Evolutionary conservation across 352 stramenopile genomes (phyloP).

Genomic region (Thalassiosira livingstoniorum): DNA sequence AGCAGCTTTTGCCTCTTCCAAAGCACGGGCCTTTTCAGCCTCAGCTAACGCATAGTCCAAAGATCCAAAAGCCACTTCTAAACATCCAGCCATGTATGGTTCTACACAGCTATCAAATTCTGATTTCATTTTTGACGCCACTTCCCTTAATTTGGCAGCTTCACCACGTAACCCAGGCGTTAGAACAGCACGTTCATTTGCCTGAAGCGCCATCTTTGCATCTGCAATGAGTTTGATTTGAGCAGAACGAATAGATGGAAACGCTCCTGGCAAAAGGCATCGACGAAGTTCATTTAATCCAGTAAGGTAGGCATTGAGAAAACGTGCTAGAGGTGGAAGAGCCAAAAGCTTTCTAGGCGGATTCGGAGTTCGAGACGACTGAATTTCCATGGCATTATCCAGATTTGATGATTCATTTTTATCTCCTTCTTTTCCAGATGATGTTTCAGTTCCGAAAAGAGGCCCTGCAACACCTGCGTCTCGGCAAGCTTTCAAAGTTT

Average conservation of each 20-base stretch:
- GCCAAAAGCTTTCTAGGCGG: constrained; percentile 79
- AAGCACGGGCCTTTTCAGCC: constrained; percentile 43
- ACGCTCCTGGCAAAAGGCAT: constrained; percentile 80
- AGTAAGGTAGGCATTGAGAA: constrained; percentile 81
- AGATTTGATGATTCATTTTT: constrained; percentile 14
- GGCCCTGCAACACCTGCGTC: constrained; percentile 78
- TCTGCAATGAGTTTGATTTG: constrained; percentile 58
- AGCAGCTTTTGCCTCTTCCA: constrained; percentile 41
- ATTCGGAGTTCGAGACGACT: constrained; percentile 52
- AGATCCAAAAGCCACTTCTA: constrained; percentile 81
- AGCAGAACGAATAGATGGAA: constrained; percentile 64
- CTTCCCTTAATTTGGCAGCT: constrained; percentile 67
- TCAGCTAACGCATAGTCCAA: constrained; percentile 54
- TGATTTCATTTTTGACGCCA: constrained; percentile 71
- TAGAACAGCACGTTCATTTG: constrained; percentile 77
- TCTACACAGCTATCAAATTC: constrained; percentile 70
- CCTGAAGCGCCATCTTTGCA: constrained; percentile 67
- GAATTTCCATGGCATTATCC: constrained; percentile 37
- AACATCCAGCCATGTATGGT: constrained; percentile 71
- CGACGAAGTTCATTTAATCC: constrained; percentile 85
- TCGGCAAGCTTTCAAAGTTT: constrained; percentile 79
- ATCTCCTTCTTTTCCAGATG: constrained; percentile 34
- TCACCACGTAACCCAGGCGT: constrained; percentile 78
- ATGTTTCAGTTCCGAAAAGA: constrained; percentile 64
- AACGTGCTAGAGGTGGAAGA: constrained; percentile 75